Evolutionary conservation across 2,329 filamentous ascomycete species (phyloP).

Genomic region (Emydomyces testavorans): DNA sequence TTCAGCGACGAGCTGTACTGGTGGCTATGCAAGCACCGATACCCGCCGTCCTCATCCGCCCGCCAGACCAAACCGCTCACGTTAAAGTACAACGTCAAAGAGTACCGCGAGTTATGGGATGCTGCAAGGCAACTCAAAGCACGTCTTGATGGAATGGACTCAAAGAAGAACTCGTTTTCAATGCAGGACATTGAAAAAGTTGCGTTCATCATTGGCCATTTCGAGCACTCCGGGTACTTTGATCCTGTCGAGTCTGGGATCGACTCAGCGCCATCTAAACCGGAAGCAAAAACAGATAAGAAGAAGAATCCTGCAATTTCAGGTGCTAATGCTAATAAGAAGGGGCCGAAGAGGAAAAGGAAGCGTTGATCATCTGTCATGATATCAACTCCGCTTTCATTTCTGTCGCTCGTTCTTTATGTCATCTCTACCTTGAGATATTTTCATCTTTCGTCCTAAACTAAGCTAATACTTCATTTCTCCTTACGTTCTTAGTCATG

Average conservation of each 20-base stretch:
- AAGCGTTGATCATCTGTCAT: background rate
- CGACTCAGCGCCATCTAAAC: background rate
- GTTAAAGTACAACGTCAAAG: constrained; percentile 33
- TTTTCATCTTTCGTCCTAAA: too few species aligned
- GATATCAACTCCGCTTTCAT: background rate
- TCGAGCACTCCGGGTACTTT: constrained; percentile 23
- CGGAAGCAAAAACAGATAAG: background rate
- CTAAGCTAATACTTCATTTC: too few species aligned
- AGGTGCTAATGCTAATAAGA: background rate
- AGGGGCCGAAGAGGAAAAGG: background rate
- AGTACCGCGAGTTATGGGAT: constrained; percentile 29
- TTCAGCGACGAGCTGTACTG: constrained; percentile 35
- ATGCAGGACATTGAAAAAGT: constrained; percentile 29
- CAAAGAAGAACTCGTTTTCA: constrained; percentile 17
- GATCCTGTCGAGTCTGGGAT: background rate
- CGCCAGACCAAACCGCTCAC: constrained; percentile 14
- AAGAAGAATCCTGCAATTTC: background rate
- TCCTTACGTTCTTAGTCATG: too few species aligned
- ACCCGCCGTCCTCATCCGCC: constrained; percentile 12
- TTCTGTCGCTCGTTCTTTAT: background rate
- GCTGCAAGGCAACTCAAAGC: constrained; percentile 19
- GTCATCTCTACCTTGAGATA: background rate
- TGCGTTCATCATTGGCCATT: constrained; percentile 30
- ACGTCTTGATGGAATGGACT: constrained; percentile 18
- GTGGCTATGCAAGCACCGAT: constrained; percentile 28